Evolutionary conservation across 2,329 filamentous ascomycete species (phyloP).

Genomic region (Tolypocladium album): DNA sequence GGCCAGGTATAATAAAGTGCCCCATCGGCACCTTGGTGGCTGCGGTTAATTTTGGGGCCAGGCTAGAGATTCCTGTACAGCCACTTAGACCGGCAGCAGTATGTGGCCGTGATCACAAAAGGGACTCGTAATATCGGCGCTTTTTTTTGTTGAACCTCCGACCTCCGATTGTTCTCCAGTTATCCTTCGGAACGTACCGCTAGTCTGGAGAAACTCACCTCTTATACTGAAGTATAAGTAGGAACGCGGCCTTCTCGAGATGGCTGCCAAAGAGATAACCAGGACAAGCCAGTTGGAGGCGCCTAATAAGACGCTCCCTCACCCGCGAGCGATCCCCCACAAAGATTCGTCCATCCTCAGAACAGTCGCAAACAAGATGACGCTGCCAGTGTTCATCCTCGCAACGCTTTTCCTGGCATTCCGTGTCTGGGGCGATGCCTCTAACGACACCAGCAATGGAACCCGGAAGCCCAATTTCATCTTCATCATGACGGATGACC

Average conservation of each 20-base stretch:
- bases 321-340: background rate
- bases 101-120: background rate
- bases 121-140: background rate
- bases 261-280: background rate
- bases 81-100: background rate
- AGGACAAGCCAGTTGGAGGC: background rate
- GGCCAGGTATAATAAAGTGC: background rate
- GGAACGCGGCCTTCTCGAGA: background rate
- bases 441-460: background rate
- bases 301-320: background rate
- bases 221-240: background rate
- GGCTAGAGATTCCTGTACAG: background rate
- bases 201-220: background rate
- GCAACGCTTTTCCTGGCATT: background rate
- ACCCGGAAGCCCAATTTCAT: conserved; percentile 41
- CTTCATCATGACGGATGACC: conserved; percentile 59
- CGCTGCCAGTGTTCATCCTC: background rate
- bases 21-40: background rate
- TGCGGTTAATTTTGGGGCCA: background rate
- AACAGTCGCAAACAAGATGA: background rate
- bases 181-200: background rate
- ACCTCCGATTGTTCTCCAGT: background rate
- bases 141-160: too few species aligned
- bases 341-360: background rate
- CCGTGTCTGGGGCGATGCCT: background rate